Conservation (phyloP, 2,329 filamentous ascomycete species). For the Curvularia hawaiiensis region DNA sequence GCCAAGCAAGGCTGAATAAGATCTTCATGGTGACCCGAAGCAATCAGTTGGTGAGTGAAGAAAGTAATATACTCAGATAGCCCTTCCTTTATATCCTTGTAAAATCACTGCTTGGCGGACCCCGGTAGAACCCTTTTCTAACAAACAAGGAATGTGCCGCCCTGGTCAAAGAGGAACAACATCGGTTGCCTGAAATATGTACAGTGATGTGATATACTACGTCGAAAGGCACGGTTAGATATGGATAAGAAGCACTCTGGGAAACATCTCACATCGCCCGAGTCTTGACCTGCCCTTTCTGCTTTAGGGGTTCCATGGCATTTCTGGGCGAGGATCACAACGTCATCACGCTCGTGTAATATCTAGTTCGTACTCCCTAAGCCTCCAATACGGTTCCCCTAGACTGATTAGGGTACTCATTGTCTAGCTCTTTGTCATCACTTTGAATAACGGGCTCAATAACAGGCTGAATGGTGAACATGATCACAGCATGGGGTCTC, state of each 20-base stretch:
- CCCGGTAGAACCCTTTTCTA: conserved; percentile 1
- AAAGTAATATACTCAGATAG: background rate
- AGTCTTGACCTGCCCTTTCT: conserved; percentile 30
- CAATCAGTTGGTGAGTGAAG: background rate
- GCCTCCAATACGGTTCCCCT: background rate
- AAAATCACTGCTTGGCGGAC: background rate
- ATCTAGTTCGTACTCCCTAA: no score
- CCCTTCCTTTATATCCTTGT: conserved; percentile 10
- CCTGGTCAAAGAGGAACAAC: conserved; percentile 6
- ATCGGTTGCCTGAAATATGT: conserved; percentile 14
- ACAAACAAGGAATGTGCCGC: conserved; percentile 1
- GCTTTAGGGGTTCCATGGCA: conserved; percentile 28
- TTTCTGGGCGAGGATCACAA: conserved; percentile 24
- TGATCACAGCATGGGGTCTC: background rate
- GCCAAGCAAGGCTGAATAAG: conserved; percentile 17
- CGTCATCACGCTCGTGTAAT: conserved; percentile 19
- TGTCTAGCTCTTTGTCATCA: background rate
- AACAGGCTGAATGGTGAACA: background rate
- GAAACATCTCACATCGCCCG: conserved; percentile 12
- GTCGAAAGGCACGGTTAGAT: conserved; percentile 11
- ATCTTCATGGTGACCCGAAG: conserved; percentile 22
- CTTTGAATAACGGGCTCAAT: background rate
- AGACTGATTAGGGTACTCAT: background rate
- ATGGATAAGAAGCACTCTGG: conserved; percentile 12
- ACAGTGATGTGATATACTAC: conserved; percentile 9